Conservation (phyloP, 2,329 filamentous ascomycete genomes). For the Alternaria incomplexa region DNA sequence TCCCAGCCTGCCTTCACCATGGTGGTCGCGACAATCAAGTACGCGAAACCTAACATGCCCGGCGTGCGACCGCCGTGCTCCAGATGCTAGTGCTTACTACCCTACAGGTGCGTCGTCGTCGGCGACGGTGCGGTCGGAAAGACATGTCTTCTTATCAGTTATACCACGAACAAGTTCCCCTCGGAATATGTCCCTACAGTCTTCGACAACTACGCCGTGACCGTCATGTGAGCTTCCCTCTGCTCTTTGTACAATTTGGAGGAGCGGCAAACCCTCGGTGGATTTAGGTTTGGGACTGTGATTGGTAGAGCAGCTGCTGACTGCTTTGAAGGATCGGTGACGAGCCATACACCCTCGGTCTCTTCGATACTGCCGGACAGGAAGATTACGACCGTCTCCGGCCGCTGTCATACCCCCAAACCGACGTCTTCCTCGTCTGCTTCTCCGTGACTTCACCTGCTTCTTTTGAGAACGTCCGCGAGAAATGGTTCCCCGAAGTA, state of each 20-base stretch:
- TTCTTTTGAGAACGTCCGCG: conserved; percentile 98
- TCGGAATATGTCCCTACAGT: conserved; percentile 99
- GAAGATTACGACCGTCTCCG: conserved; percentile 99
- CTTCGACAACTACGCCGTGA: conserved; percentile 99
- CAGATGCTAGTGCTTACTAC: conserved; percentile 16
- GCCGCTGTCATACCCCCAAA: conserved; percentile 96
- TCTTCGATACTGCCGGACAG: conserved; percentile 98
- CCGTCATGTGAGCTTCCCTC: conserved; percentile 81
- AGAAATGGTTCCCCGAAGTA: conserved; percentile 99
- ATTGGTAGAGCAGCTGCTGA: conserved; percentile 28
- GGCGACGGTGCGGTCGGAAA: conserved; percentile 99
- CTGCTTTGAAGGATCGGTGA: conserved; percentile 82
- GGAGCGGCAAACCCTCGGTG: not conserved
- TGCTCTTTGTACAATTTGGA: conserved; percentile 2
- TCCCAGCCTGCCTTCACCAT: conserved; percentile 30
- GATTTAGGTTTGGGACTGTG: not conserved
- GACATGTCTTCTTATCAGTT: conserved; percentile 98
- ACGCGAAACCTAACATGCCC: conserved; percentile 23
- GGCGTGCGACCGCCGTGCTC: not conserved
- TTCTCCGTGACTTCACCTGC: conserved; percentile 97
- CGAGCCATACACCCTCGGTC: conserved; percentile 94
- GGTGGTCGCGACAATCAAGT: conserved; percentile 53
- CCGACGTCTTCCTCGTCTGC: conserved; percentile 98
- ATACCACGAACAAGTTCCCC: conserved; percentile 99
- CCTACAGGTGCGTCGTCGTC: conserved; percentile 89